Base-by-base conservation (phyloP, 2,329 filamentous ascomycete genomes). In the Chalaropsis ovoidea region DNA sequence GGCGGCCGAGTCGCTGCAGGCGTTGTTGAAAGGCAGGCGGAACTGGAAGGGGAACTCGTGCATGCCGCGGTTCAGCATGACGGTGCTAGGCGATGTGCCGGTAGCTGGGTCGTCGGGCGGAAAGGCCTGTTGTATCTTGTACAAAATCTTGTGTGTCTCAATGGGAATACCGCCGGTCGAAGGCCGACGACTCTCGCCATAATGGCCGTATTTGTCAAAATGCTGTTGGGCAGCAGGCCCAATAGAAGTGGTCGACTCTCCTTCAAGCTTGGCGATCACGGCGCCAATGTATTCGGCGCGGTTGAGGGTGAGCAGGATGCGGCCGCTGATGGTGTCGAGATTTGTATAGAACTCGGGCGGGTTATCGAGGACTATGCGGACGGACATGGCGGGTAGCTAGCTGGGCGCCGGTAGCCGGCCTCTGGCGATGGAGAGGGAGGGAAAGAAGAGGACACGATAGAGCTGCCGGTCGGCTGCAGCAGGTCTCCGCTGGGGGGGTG, bases 211-310 rank as follows among this genome's bases (percentile, higher is more conserved):
- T 39, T 39, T 58, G 17, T 58, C 54, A 15, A 35, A 39, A 78
- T 73, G 71, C 77, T 70, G 70, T 82, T 76, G 68, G 31, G 54
- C 22, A 13, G 54, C 15, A 82, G 73, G 61, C 75, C 77, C 73
- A 17, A 90, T 76, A 54, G 86, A 81, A 4, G 88, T 92, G 68
- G 81, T 81, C 61, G 85, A 85, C 76, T 94, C 88, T 70, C 89
- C 89, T 73, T 94, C 89, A 41, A 94, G 82, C 77, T 94, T 94
- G 71, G 93, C 88, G 45, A 90, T 79, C 69, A 94, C 86, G 63
- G 85, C 87, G 61, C 84, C 83, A 62, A 93, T 80, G 65, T 82
- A 79, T 73, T 93, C 89, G 64, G 88, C 77, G 69, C 86, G 87
- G 63, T 81, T 84, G 69, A 86, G 75, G 22, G 71, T 74, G 39